Percentiles rank a stretch among this genome's conserved stretches.
These are phyloP conservation scores for Zygotorulaspora mrakii DNA, from an alignment of 1,139 yeast genomes.

Conservation along the genomic window DNA sequence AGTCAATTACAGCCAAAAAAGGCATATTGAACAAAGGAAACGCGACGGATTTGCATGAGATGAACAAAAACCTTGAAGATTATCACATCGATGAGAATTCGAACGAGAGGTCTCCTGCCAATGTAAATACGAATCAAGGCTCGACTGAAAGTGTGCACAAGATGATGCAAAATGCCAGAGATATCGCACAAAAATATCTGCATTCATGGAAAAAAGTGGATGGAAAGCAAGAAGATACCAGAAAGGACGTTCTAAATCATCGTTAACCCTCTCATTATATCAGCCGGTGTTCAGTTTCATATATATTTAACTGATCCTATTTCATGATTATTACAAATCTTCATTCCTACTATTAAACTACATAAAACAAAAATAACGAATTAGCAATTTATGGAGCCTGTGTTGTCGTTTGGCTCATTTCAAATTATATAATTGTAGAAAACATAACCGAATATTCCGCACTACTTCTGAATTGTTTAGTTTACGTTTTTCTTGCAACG, in stretches of 20 bases:
- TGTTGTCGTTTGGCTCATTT: neutral
- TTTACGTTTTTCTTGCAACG: neutral
- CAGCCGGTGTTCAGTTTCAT: no score
- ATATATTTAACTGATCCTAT: no score
- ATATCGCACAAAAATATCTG: conserved; percentile 26
- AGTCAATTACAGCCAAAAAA: conserved; percentile 27
- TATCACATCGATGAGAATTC: conserved; percentile 18
- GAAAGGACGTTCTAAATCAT: neutral
- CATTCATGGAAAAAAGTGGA: conserved; percentile 26
- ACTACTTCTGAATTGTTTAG: conserved; percentile 1
- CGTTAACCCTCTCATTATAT: neutral
- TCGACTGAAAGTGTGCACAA: conserved; percentile 22
- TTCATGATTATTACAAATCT: no score
- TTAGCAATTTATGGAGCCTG: neutral
- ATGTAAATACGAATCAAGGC: conserved; percentile 6
- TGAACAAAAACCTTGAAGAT: conserved; percentile 21
- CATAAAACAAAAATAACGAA: no score
- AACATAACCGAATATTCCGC: neutral
- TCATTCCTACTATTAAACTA: no score
- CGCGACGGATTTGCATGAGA: conserved; percentile 12
- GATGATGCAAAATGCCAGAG: conserved; percentile 26
- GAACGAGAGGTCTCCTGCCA: conserved; percentile 7
- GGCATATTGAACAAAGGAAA: conserved; percentile 11
- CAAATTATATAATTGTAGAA: neutral
- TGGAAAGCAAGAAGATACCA: conserved; percentile 6